Conservation (phyloP, 352 stramenopile species). For the Globisporangium parvum region DNA sequence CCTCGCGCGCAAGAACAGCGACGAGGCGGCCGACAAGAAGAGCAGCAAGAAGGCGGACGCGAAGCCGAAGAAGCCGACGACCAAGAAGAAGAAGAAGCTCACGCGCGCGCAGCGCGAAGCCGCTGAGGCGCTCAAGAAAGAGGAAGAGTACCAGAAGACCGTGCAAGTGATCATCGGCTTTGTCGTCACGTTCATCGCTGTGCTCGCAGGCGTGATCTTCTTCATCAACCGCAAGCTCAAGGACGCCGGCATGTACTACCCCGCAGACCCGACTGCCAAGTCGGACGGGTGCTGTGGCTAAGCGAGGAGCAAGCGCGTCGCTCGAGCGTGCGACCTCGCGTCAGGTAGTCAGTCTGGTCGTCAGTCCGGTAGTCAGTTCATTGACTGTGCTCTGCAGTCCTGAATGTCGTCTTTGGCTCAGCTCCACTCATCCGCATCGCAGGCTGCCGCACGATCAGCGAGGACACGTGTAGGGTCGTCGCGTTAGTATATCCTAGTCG, state of each 20-base stretch:
- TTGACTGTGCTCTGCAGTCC: too few species aligned
- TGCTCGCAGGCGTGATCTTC: conserved; percentile 48
- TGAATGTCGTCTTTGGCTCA: background rate
- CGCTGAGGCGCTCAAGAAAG: conserved; percentile 50
- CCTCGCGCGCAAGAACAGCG: conserved; percentile 33
- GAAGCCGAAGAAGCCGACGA: conserved; percentile 34
- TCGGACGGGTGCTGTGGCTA: conserved; percentile 40
- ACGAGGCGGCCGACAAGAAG: conserved; percentile 21
- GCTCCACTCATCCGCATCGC: background rate
- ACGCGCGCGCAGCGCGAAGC: conserved; percentile 45
- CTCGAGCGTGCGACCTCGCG: background rate
- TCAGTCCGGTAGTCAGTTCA: background rate
- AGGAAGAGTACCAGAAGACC: conserved; percentile 61
- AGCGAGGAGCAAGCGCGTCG: background rate
- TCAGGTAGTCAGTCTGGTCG: background rate
- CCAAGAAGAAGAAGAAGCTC: conserved; percentile 69
- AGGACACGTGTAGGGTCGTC: conserved; percentile 6
- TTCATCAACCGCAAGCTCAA: conserved; percentile 86
- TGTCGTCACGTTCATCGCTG: conserved; percentile 52
- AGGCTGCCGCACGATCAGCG: background rate
- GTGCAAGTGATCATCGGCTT: conserved; percentile 69
- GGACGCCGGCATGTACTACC: conserved; percentile 72
- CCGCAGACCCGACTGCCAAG: conserved; percentile 44
- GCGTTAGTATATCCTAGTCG: conserved; percentile 11
- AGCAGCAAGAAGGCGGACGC: conserved; percentile 2